Evolutionary conservation across 371 early-diverging fungal species (phyloP).

Genomic region (Apophysomyces sp.): DNA sequence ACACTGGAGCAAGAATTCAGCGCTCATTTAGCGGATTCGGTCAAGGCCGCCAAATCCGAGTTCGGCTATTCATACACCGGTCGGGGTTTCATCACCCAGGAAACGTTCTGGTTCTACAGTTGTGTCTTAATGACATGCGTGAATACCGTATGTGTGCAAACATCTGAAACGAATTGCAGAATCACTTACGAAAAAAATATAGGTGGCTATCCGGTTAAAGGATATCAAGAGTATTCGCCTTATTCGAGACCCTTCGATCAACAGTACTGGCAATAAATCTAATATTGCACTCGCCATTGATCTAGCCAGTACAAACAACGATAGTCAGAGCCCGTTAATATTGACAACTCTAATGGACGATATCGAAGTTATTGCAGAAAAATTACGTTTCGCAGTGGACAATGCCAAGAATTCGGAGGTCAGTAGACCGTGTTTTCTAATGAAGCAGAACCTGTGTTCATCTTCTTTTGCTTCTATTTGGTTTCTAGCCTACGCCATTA

Average conservation of each 20-base stretch:
- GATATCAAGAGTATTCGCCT: slow-evolving; percentile 29
- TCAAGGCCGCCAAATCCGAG: slow-evolving; percentile 12
- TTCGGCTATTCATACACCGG: slow-evolving; percentile 40
- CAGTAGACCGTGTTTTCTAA: background rate
- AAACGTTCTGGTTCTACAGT: slow-evolving; percentile 45
- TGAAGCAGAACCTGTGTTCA: background rate
- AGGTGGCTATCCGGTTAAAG: slow-evolving; percentile 32
- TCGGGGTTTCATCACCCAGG: slow-evolving; percentile 36
- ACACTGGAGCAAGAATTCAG: slow-evolving; percentile 36
- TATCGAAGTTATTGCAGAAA: slow-evolving; percentile 26
- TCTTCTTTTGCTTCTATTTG: background rate
- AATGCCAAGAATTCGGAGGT: slow-evolving; percentile 35
- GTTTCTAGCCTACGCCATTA: slow-evolving; percentile 29
- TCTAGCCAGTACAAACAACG: slow-evolving; percentile 1
- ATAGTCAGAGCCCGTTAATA: slow-evolving; percentile 17
- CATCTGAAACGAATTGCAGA: background rate
- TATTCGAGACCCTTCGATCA: slow-evolving; percentile 19
- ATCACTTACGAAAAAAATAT: background rate
- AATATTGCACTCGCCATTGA: slow-evolving; percentile 14
- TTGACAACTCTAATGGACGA: slow-evolving; percentile 24
- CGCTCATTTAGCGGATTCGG: slow-evolving; percentile 22
- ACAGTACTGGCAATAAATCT: background rate
- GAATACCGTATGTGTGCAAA: slow-evolving; percentile 25
- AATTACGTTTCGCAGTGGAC: slow-evolving; percentile 26
- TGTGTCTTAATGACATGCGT: slow-evolving; percentile 35